Percentiles rank a stretch among this genome's conserved stretches.
These are phyloP conservation scores for Daldinia vernicosa DNA, from an alignment of 495 filamentous ascomycete genomes.

Conservation along the genomic window DNA sequence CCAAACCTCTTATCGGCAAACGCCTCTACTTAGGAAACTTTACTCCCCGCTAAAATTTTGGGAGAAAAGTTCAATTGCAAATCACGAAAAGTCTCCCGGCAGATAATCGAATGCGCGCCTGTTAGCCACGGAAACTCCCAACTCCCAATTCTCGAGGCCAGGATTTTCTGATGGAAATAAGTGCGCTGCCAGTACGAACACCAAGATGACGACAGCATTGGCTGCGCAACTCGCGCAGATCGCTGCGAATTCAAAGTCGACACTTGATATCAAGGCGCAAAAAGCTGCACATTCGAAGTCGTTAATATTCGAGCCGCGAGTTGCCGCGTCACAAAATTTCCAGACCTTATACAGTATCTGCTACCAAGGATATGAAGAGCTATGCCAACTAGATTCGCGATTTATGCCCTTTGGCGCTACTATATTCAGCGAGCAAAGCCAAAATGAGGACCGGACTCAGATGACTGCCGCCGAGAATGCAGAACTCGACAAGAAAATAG, in stretches of 20 bases:
- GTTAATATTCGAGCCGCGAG: slow-evolving; percentile 83
- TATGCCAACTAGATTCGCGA: slow-evolving; percentile 83
- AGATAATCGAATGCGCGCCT: slow-evolving; percentile 2
- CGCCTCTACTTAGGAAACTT: slow-evolving; percentile 26
- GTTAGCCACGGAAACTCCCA: neutral
- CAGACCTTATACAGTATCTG: slow-evolving; percentile 88
- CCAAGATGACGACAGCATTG: slow-evolving; percentile 79
- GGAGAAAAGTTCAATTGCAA: slow-evolving; percentile 36
- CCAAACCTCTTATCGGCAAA: slow-evolving; percentile 23
- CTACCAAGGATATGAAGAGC: slow-evolving; percentile 84
- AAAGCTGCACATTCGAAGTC: slow-evolving; percentile 90
- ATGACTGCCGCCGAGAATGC: slow-evolving; percentile 83
- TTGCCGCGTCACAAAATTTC: slow-evolving; percentile 86
- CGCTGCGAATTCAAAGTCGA: slow-evolving; percentile 76
- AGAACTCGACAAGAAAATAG: slow-evolving; percentile 77
- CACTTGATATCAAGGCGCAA: slow-evolving; percentile 88
- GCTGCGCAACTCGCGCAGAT: slow-evolving; percentile 83
- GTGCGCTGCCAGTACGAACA: neutral
- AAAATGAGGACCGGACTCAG: slow-evolving; percentile 81
- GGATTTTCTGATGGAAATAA: slow-evolving; percentile 32
- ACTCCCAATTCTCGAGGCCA: neutral
- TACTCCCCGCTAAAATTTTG: slow-evolving; percentile 42
- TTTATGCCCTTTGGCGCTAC: slow-evolving; percentile 74
- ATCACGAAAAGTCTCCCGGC: slow-evolving; percentile 16
- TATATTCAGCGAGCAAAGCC: slow-evolving; percentile 92